phyloP scores from a whole-genome alignment of 306 rosid genomes.

The Cicer yamashitae region DNA sequence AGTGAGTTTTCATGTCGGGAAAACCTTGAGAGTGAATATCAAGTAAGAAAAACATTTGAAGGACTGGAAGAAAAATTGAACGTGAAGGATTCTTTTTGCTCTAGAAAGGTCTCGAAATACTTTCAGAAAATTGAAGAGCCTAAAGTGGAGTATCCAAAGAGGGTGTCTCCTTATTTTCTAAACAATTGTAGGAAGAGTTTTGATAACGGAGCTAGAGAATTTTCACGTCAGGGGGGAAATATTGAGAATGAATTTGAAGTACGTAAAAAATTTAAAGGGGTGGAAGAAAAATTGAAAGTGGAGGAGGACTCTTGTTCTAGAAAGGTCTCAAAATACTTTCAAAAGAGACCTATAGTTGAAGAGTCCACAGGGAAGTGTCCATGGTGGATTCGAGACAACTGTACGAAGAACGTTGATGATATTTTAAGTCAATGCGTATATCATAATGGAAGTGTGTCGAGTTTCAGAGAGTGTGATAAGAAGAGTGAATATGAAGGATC shows the following conservation, averaged over 20 bases:
- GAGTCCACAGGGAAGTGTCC: background rate
- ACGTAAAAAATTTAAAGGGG: background rate
- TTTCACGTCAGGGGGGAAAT: too few relatives aligned
- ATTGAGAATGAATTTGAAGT: background rate
- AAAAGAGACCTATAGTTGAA: too few relatives aligned
- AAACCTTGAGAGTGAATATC: too few relatives aligned
- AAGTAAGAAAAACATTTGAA: too few relatives aligned
- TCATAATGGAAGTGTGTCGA: too few relatives aligned
- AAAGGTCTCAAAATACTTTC: background rate
- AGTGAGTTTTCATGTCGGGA: too few relatives aligned
- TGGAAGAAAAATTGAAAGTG: background rate
- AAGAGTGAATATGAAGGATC: too few relatives aligned
- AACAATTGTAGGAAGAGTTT: background rate
- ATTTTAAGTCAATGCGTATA: too few relatives aligned
- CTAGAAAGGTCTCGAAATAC: background rate
- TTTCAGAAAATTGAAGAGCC: background rate
- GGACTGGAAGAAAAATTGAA: background rate
- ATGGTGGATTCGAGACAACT: background rate
- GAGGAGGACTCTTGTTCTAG: background rate
- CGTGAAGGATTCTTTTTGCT: background rate
- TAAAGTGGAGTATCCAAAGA: background rate
- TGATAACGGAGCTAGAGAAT: too few relatives aligned
- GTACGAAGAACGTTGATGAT: too few relatives aligned
- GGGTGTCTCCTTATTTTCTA: background rate
- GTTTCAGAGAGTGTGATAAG: too few relatives aligned